Percentiles rank a stretch among this genome's conserved stretches.
These are phyloP conservation scores for Populus trichocarpa DNA, from an alignment of 441 rosid genomes.

Conservation along the genomic window DNA sequence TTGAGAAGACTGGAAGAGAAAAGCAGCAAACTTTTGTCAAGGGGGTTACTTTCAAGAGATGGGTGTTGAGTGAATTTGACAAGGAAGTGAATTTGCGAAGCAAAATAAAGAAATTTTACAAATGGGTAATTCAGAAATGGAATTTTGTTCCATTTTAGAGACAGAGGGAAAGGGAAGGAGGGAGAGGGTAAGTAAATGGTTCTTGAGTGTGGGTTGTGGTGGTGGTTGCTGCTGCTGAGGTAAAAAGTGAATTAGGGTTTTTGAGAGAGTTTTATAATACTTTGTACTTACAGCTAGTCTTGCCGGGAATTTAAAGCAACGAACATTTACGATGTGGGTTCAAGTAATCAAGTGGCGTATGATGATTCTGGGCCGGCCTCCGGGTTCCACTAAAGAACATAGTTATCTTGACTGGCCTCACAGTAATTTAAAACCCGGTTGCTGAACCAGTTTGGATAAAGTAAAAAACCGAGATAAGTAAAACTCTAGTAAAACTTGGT, in stretches of 20 bases:
- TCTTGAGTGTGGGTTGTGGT: background rate
- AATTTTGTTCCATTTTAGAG: background rate
- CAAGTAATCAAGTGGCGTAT: background rate
- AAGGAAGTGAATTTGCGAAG: background rate
- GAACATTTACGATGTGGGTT: background rate
- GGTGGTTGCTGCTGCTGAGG: background rate
- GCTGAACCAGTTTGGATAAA: too few relatives aligned
- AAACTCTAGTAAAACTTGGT: too few relatives aligned
- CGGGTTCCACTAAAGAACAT: too few relatives aligned
- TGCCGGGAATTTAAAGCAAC: conserved; percentile 4
- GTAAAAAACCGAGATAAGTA: too few relatives aligned
- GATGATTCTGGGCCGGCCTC: background rate
- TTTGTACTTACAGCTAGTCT: background rate
- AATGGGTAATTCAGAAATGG: background rate
- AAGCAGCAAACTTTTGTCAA: background rate
- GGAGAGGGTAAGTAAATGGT: background rate
- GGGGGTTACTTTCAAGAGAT: background rate
- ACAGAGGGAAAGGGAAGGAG: background rate
- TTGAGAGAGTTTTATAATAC: background rate
- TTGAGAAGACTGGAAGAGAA: background rate
- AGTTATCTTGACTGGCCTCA: background rate
- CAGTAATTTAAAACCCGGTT: too few relatives aligned
- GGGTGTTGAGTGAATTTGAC: background rate
- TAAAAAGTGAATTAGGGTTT: conserved; percentile 10
- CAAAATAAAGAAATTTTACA: background rate